A percentile compares a stretch with the other conserved stretches of the same genome.
Evolutionary conservation across 2,329 filamentous ascomycete genomes (phyloP).

Genomic region (Aspergillus terreus): DNA sequence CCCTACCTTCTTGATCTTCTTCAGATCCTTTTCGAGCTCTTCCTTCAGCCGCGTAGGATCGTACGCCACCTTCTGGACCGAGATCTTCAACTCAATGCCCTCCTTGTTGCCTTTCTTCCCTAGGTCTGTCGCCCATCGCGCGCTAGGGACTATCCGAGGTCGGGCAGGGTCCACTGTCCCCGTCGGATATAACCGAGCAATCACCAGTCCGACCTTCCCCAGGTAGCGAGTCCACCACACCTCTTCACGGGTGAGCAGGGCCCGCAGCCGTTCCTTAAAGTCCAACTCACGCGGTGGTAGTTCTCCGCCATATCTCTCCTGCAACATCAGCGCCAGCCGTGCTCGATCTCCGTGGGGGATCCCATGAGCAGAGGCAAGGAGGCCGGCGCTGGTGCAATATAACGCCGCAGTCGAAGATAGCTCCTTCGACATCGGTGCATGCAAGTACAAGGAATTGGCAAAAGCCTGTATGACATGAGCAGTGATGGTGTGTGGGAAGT

Average conservation of each 20-base stretch:
- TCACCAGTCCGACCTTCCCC: conserved; percentile 27
- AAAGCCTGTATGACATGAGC: conserved; percentile 27
- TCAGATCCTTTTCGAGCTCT: conserved; percentile 20
- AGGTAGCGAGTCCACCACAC: conserved; percentile 34
- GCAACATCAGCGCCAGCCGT: conserved; percentile 30
- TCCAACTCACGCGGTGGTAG: conserved; percentile 31
- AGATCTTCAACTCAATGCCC: conserved; percentile 25
- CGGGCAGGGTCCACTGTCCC: conserved; percentile 23
- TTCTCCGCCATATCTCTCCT: conserved; percentile 30
- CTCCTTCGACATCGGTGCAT: conserved; percentile 31
- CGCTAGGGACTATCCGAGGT: conserved; percentile 23
- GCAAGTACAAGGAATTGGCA: conserved; percentile 31
- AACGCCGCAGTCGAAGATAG: conserved; percentile 28
- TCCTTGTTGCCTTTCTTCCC: conserved; percentile 30
- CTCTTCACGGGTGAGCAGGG: conserved; percentile 28
- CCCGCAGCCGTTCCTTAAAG: conserved; percentile 24
- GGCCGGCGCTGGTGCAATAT: conserved; percentile 30
- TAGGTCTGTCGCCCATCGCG: conserved; percentile 26
- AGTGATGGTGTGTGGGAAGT: conserved; percentile 23
- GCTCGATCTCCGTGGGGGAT: conserved; percentile 32
- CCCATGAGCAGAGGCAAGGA: conserved; percentile 31
- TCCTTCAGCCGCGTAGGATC: conserved; percentile 23
- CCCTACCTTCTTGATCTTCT: conserved; percentile 32
- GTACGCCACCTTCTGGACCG: conserved; percentile 19
- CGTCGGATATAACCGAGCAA: conserved; percentile 30